Conservation (phyloP, 1,139 yeast species). For the Geotrichum cucujoidarum region DNA sequence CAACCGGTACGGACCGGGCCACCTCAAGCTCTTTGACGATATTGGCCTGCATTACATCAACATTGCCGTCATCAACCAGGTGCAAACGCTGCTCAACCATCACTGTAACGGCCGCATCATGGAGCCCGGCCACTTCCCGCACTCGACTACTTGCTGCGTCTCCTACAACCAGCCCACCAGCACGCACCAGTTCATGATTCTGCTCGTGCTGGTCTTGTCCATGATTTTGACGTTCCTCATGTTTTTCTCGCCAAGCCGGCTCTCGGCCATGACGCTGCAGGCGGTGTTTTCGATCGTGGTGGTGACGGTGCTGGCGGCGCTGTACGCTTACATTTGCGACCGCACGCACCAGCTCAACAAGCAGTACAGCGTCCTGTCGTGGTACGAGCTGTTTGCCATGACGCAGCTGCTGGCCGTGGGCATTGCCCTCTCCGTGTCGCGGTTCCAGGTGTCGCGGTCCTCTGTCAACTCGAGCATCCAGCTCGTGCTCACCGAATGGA, state of each 20-base stretch:
- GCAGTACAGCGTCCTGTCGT: constrained; percentile 7
- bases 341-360: constrained; percentile 15
- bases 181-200: neutral
- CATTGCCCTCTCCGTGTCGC: neutral
- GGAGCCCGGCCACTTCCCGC: constrained; percentile 3
- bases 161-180: constrained; percentile 9
- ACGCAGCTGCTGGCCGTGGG: constrained; percentile 7
- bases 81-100: constrained; percentile 17
- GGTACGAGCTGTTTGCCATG: constrained; percentile 8
- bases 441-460: neutral
- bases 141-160: constrained; percentile 13
- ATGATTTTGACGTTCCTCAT: neutral
- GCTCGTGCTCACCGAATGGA: constrained; percentile 8
- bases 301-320: constrained; percentile 6
- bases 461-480: neutral
- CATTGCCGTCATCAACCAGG: constrained; percentile 7
- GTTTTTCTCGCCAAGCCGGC: neutral
- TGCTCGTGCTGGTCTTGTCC: neutral
- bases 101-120: constrained; percentile 11
- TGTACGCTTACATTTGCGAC: constrained; percentile 16
- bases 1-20: constrained; percentile 15
- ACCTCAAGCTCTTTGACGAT: constrained; percentile 12
- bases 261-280: neutral
- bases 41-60: constrained; percentile 16
- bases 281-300: neutral